Base-by-base conservation (phyloP, 1,139 yeast species). In the Diutina rugosa region DNA sequence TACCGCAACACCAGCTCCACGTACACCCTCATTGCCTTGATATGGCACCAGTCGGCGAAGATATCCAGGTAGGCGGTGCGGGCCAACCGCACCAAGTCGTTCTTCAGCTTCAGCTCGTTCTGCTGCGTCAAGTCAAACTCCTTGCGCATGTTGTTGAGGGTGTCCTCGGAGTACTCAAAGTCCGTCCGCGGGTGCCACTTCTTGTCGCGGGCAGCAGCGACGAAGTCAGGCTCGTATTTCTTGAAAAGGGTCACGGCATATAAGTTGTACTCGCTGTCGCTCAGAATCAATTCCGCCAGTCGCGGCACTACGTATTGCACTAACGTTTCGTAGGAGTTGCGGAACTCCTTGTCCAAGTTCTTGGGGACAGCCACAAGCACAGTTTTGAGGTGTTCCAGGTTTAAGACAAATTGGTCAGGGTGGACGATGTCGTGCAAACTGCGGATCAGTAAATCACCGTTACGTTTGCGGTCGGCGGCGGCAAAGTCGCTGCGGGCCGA, bases 101-200 rank as follows among this genome's bases (percentile, higher is more conserved):
- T 85, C 67, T 85, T 87, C 60, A 87, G 72, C 63, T 84, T 82
- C 55, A 82, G 78, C 72, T 91, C 98, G 51, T 82, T 79, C 63
- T 85, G 82, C 56, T 82, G 79, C 16, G 96, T 90, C 61, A 81
- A 75, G 65, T 85, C 87, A 64, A 82, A 86, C 69, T 91, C 97
- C 68, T 85, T 80, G 67, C 87, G 81, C 75, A 89, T 74, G 62
- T 81, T 80, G 63, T 83, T 84, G 59, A 90, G 80, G 44, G 78
- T 71, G 61, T 86, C 91, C 64, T 89, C 96, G 18, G 93, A 85
- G 71, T 90, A 90, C 59, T 84, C 82, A 67, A 90, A 90, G 64
- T 95, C 99, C 28, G 73, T 73, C 67, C 99, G 84, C 56, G 97
- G 97, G 60, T 87, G 84, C 86, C 91, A 93, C 72, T 89, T 89